phyloP scores from a whole-genome alignment of 768 basidiomycete genomes.

The Calvatia gigantea region DNA sequence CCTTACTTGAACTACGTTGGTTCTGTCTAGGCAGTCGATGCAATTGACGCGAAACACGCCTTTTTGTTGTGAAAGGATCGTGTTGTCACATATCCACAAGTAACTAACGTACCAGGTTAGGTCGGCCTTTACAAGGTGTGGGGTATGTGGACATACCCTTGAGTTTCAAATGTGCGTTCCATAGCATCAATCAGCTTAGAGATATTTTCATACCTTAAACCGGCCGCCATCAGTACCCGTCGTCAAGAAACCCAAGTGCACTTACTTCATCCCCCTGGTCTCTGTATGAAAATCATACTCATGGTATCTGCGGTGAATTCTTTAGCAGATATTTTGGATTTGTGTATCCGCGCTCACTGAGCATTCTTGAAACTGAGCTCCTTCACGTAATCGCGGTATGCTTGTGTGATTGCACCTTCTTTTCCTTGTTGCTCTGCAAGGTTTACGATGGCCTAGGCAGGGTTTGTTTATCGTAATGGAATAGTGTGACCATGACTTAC shows the following conservation, averaged over 20 bases:
- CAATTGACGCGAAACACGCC: constrained; percentile 91
- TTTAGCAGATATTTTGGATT: constrained; percentile 2
- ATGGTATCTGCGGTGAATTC: constrained; percentile 48
- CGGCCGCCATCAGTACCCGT: constrained; percentile 1
- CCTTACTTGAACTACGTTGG: constrained; percentile 86
- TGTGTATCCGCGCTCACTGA: constrained; percentile 36
- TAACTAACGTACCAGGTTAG: constrained; percentile 42
- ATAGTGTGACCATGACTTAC: constrained; percentile 33
- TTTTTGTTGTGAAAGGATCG: constrained; percentile 73
- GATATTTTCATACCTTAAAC: constrained; percentile 86
- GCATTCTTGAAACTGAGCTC: constrained; percentile 54
- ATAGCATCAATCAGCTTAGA: constrained; percentile 69
- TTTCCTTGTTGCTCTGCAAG: constrained; percentile 90
- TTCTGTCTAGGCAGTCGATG: constrained; percentile 93
- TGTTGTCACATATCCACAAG: constrained; percentile 74
- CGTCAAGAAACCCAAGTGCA: constrained; percentile 8
- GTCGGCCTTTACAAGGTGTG: constrained; percentile 9
- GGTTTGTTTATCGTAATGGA: constrained; percentile 3
- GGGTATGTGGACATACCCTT: constrained; percentile 52
- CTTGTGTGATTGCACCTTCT: constrained; percentile 75
- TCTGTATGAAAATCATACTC: constrained; percentile 94
- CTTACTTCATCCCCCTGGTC: constrained; percentile 92
- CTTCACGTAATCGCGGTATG: constrained; percentile 67
- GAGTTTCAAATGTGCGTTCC: constrained; percentile 70
- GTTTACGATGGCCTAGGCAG: constrained; percentile 71